A percentile compares a stretch with the other conserved stretches of the same genome.
Conservation (phyloP, 306 rosid species). For the Medicago arabica region DNA sequence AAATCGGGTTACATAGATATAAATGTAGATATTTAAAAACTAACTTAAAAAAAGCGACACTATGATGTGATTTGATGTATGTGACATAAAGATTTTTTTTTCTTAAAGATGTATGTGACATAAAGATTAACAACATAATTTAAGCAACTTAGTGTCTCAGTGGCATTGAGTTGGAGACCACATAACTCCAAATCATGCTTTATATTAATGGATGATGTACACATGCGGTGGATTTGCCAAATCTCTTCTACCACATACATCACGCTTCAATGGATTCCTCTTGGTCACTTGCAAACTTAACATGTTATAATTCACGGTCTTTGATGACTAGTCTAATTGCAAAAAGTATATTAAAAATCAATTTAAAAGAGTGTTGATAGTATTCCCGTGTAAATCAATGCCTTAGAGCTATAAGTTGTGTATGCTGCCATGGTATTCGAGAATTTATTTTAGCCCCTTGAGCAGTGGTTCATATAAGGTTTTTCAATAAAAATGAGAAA, state of each 20-base stretch:
- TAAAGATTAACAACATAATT: background rate
- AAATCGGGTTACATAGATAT: too few relatives aligned
- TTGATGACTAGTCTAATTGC: constrained; percentile 7
- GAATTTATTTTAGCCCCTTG: background rate
- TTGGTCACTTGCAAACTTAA: background rate
- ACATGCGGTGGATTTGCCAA: constrained; percentile 21
- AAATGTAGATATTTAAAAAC: too few relatives aligned
- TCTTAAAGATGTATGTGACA: too few relatives aligned
- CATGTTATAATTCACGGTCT: constrained; percentile 12
- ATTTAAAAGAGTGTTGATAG: background rate
- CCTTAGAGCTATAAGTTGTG: background rate
- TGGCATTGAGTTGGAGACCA: constrained; percentile 22
- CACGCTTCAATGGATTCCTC: constrained; percentile 9
- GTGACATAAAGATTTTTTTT: too few relatives aligned
- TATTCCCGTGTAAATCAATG: background rate
- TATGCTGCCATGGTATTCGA: background rate
- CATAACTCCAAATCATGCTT: background rate
- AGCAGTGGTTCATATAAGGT: background rate
- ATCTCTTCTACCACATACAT: background rate
- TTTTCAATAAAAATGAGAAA: too few relatives aligned
- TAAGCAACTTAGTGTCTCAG: background rate
- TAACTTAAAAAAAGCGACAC: too few relatives aligned
- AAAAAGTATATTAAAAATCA: background rate
- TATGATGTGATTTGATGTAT: too few relatives aligned
- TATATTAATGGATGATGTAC: background rate